Evolutionary conservation across 768 basidiomycete genomes (phyloP).

Genomic region (Kockovaella imperatae): DNA sequence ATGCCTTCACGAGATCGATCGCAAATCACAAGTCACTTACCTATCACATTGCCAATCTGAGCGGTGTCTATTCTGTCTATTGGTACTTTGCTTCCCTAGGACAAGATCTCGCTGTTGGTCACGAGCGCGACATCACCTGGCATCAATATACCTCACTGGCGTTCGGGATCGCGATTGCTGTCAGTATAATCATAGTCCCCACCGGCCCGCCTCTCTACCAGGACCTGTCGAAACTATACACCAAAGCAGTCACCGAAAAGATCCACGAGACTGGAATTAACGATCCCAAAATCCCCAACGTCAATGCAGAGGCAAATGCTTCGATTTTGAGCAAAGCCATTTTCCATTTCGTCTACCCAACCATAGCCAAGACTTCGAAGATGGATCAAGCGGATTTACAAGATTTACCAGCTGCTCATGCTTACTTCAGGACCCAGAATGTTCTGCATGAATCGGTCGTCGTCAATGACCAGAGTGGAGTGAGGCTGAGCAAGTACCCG

Average conservation of each 20-base stretch:
- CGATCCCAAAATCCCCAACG: slow-evolving; percentile 4
- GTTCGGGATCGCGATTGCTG: neutral
- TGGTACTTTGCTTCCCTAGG: slow-evolving; percentile 17
- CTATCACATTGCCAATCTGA: slow-evolving; percentile 10
- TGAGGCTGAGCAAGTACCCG: slow-evolving; percentile 1
- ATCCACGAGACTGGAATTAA: neutral
- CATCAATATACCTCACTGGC: slow-evolving; percentile 8
- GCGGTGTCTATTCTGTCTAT: slow-evolving; percentile 2
- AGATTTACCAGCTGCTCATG: slow-evolving; percentile 18
- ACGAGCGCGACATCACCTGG: slow-evolving; percentile 2
- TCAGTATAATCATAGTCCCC: slow-evolving; percentile 8
- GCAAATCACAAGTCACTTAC: slow-evolving; percentile 5
- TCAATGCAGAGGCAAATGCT: slow-evolving; percentile 2
- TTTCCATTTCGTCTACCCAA: slow-evolving; percentile 14
- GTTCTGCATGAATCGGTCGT: slow-evolving; percentile 10
- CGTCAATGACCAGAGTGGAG: slow-evolving; percentile 1
- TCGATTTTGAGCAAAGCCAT: slow-evolving; percentile 14
- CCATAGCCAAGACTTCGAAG: slow-evolving; percentile 10
- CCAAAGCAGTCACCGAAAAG: slow-evolving; percentile 9
- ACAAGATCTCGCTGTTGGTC: slow-evolving; percentile 9
- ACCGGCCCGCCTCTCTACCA: slow-evolving; percentile 11
- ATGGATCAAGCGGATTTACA: slow-evolving; percentile 24
- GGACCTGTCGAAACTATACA: slow-evolving; percentile 20
- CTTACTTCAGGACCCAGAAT: slow-evolving; percentile 17
- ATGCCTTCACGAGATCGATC: slow-evolving; percentile 6